Evolutionary conservation across 148 eudicot genomes (phyloP).

Genomic region (Amaranthus cruentus): DNA sequence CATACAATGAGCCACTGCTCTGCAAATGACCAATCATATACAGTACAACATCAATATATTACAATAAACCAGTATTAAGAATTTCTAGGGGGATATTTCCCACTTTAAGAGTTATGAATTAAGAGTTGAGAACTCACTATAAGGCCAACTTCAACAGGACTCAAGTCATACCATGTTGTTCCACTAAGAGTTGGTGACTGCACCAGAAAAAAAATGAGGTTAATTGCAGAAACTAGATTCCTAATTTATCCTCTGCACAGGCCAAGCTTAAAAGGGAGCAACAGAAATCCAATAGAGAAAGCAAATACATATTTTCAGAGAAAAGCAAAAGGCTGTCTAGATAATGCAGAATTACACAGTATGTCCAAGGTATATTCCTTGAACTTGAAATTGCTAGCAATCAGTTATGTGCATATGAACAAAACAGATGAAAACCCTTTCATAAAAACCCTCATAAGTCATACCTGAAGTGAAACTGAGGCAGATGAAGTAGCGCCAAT

Average conservation of each 20-base stretch:
- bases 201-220: slow-evolving; percentile 20
- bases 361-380: background rate
- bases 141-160: slow-evolving; percentile 77
- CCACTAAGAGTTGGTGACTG: slow-evolving; percentile 87
- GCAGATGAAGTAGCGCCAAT: slow-evolving; percentile 95
- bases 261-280: background rate
- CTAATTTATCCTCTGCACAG: background rate
- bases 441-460: background rate
- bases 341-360: background rate
- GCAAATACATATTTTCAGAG: no score
- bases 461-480: slow-evolving; percentile 67
- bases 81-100: background rate
- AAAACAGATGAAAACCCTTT: background rate
- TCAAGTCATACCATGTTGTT: slow-evolving; percentile 80
- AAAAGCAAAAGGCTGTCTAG: no score
- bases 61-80: background rate
- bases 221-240: background rate
- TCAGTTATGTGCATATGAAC: background rate
- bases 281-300: background rate
- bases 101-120: background rate
- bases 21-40: slow-evolving; percentile 28
- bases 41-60: slow-evolving; percentile 3
- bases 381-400: background rate
- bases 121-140: slow-evolving; percentile 50
- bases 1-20: slow-evolving; percentile 97